These are phyloP conservation scores for Penicillium sp. DNA, from an alignment of 2,329 filamentous ascomycete species.

Conservation along the genomic window DNA sequence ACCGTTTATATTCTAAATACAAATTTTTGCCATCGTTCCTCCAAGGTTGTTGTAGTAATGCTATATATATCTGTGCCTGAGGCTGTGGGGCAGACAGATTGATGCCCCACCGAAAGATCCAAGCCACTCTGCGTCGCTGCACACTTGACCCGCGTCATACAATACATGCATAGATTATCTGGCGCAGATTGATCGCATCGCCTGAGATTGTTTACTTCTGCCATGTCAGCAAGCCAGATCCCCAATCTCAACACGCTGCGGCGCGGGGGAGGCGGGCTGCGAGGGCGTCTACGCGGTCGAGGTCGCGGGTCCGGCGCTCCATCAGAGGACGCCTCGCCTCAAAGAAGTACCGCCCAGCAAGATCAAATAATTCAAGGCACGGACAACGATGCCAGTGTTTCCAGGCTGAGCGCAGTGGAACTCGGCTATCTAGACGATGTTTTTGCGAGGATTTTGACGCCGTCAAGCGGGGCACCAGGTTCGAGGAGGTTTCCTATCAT, in stretches of 20 bases:
- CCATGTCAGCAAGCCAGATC: constrained; percentile 70
- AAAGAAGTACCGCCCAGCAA: constrained; percentile 40
- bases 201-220: neutral
- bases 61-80: neutral
- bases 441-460: constrained; percentile 69
- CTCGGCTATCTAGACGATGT: constrained; percentile 79
- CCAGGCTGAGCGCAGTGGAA: constrained; percentile 81
- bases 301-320: constrained; percentile 33
- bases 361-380: constrained; percentile 82
- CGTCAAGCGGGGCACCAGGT: constrained; percentile 34
- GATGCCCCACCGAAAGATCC: constrained; percentile 15
- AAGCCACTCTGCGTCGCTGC: constrained; percentile 2
- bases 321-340: constrained; percentile 16
- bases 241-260: constrained; percentile 69
- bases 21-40: neutral
- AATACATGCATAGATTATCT: neutral
- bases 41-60: neutral
- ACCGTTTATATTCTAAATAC: neutral
- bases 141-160: neutral
- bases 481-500: constrained; percentile 79
- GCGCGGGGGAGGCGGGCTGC: constrained; percentile 47
- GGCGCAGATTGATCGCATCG: neutral
- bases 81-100: neutral
- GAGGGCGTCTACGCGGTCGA: constrained; percentile 48
- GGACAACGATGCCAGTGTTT: constrained; percentile 85